Conservation (phyloP, 2,329 filamentous ascomycete species). For the Penicillium frequentans region DNA sequence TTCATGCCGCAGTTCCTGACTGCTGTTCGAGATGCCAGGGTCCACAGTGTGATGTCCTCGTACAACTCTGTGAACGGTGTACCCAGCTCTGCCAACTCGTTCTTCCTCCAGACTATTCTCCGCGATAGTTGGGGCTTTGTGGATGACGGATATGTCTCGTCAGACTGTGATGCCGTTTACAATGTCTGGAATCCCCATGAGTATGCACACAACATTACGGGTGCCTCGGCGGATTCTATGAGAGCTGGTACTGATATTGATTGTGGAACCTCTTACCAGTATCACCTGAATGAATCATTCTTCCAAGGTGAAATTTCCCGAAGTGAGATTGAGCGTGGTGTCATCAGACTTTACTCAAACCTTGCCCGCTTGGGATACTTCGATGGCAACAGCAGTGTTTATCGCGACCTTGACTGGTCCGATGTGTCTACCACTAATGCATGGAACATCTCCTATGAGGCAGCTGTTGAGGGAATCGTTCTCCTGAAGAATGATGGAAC, state of each 20-base stretch:
- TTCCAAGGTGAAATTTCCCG: constrained; percentile 47
- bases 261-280: constrained; percentile 53
- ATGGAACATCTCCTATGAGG: constrained; percentile 57
- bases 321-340: constrained; percentile 47
- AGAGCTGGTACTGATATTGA: constrained; percentile 56
- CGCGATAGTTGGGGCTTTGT: constrained; percentile 67
- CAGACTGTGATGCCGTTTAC: constrained; percentile 64
- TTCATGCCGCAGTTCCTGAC: constrained; percentile 66
- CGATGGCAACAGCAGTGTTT: constrained; percentile 46
- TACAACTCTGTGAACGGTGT: constrained; percentile 67
- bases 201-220: constrained; percentile 42
- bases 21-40: constrained; percentile 59
- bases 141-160: constrained; percentile 61
- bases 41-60: constrained; percentile 61
- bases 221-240: constrained; percentile 50
- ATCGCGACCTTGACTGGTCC: constrained; percentile 54
- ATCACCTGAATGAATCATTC: constrained; percentile 46
- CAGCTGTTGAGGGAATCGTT: constrained; percentile 49
- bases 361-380: constrained; percentile 56
- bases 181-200: constrained; percentile 61
- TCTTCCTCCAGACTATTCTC: constrained; percentile 62
- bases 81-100: constrained; percentile 63
- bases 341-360: constrained; percentile 51
- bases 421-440: constrained; percentile 58
- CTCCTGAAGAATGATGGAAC: constrained; percentile 56